Base-by-base conservation (phyloP, 2,329 filamentous ascomycete genomes). In the Lachnellula hyalina region DNA sequence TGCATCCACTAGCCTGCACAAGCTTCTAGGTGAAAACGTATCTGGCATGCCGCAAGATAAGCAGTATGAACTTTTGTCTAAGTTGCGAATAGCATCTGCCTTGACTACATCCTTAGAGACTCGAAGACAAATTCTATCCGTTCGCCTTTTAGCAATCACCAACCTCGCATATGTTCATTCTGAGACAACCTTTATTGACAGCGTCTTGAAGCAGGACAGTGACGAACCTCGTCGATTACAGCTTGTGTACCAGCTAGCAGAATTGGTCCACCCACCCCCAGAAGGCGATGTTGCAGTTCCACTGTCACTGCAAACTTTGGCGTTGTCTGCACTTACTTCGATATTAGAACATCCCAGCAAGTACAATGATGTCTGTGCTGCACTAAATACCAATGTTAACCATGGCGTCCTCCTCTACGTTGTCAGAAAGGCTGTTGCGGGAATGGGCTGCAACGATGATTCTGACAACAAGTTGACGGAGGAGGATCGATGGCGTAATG, bases 351-450 rank as follows among this genome's bases (percentile, higher is more conserved):
- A 90, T 90, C 68, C 86, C 88, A 75, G 80, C 54, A 92, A 90
- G 67, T 82, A 86, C 32, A 76, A 84, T 35, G 94, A 99, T 69
- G 87, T 99, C 23, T 85, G 91, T 60, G 85, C 90, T 42, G 91
- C 94, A n/a, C 76, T 99, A 42, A 96, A 91, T 66, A 90, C 95
- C 52, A 96, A 93, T 63, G 93, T 97, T 38, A 97, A 96, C 65
- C 95, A 99, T 65, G 95, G 94, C 14, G 87, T 97, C 32, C 79
- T 99, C 45, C 87, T 97, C 62, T 97, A 96, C 67, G 82, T 96
- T 62, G 87, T 96, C 49, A 84, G 93, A 53, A 96, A 96, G 71
- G 89, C 91, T 9, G 89, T 97, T 54, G 86, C 87, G 17, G 89
- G 91, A 60, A 86, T 99, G 74, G 84, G 80, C 54, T 75, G 75